phyloP scores from a whole-genome alignment of 2,329 filamentous ascomycete species.

The Fusarium vanettenii region DNA sequence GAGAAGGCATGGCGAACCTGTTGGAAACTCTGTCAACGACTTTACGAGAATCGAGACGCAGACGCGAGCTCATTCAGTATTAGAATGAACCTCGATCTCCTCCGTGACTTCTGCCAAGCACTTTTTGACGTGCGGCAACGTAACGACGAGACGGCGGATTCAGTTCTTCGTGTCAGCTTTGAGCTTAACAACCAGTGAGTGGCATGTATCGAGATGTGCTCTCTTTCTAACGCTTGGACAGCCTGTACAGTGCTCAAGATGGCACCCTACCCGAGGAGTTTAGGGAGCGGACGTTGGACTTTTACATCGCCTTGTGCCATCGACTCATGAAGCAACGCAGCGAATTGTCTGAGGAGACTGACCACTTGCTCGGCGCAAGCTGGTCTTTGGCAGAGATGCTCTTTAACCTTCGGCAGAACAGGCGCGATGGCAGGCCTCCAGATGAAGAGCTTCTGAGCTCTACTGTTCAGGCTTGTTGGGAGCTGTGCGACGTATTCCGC shows the following conservation, averaged over 20 bases:
- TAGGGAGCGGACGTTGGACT: slow-evolving; percentile 89
- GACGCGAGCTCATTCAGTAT: slow-evolving; percentile 74
- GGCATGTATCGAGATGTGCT: neutral
- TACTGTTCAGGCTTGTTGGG: slow-evolving; percentile 93
- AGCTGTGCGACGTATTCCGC: slow-evolving; percentile 91
- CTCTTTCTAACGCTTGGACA: slow-evolving; percentile 48
- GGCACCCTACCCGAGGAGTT: slow-evolving; percentile 84
- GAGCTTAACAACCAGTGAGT: slow-evolving; percentile 90
- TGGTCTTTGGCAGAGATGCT: slow-evolving; percentile 95
- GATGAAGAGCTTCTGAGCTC: slow-evolving; percentile 89
- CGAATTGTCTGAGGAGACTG: slow-evolving; percentile 82
- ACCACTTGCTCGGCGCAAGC: slow-evolving; percentile 85
- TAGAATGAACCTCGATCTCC: slow-evolving; percentile 83
- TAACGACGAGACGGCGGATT: slow-evolving; percentile 84
- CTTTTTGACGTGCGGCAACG: slow-evolving; percentile 87
- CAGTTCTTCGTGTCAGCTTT: slow-evolving; percentile 90
- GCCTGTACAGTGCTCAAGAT: slow-evolving; percentile 91
- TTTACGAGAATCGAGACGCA: slow-evolving; percentile 85
- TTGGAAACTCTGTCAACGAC: slow-evolving; percentile 90
- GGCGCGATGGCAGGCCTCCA: slow-evolving; percentile 75
- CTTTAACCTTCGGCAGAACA: slow-evolving; percentile 88
- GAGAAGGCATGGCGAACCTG: slow-evolving; percentile 94
- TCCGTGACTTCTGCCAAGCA: slow-evolving; percentile 90
- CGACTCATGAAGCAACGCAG: slow-evolving; percentile 94
- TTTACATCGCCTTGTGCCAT: slow-evolving; percentile 94